Evolutionary conservation across 1,139 yeast genomes (phyloP).

Genomic region (Saccharomyces hybrid): DNA sequence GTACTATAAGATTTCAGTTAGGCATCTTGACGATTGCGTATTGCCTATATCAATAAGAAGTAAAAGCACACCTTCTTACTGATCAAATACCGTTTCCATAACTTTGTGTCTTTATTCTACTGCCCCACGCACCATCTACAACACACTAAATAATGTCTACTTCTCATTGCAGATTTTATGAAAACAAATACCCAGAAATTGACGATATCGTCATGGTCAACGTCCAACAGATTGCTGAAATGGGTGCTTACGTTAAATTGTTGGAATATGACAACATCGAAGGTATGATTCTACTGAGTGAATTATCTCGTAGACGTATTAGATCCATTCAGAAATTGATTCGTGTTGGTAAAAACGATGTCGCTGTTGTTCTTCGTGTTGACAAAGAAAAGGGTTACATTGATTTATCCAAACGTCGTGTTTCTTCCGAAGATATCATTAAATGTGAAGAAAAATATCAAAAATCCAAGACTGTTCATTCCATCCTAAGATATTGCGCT

Average conservation of each 20-base stretch:
- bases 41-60: no score
- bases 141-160: constrained; percentile 51
- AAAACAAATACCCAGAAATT: constrained; percentile 96
- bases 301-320: constrained; percentile 96
- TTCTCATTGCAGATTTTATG: constrained; percentile 92
- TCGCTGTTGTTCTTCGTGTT: constrained; percentile 96
- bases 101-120: background rate
- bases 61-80: no score
- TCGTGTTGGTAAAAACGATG: constrained; percentile 97
- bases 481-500: constrained; percentile 95
- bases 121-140: background rate
- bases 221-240: constrained; percentile 95
- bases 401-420: constrained; percentile 95
- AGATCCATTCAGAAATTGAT: constrained; percentile 95
- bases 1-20: no score
- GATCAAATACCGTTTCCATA: no score
- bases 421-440: constrained; percentile 93
- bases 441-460: constrained; percentile 97
- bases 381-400: constrained; percentile 98
- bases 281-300: constrained; percentile 96
- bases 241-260: constrained; percentile 95
- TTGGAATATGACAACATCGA: constrained; percentile 96
- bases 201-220: constrained; percentile 98
- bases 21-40: no score
- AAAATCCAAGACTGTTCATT: constrained; percentile 95